These are phyloP conservation scores for Peniophora sp. DNA, from an alignment of 1,284 basidiomycete genomes.

Conservation along the genomic window DNA sequence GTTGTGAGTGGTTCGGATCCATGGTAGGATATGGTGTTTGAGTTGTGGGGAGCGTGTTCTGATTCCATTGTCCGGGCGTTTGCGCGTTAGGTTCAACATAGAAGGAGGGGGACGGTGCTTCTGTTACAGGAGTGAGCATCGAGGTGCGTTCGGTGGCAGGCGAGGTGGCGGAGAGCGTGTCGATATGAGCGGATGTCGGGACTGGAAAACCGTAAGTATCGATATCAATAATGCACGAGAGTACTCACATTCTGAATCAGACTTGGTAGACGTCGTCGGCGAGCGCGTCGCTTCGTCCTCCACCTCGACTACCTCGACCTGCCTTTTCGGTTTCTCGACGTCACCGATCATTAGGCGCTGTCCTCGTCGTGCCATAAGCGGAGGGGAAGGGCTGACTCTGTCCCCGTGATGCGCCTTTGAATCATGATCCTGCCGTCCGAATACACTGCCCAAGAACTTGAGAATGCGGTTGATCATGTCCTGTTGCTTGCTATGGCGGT, in stretches of 20 bases:
- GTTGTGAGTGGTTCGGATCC: conserved; percentile 1
- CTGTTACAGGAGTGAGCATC: neutral
- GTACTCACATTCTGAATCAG: conserved; percentile 9
- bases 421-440: conserved; percentile 52
- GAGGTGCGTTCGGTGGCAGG: neutral
- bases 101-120: conserved; percentile 1
- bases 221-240: neutral
- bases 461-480: conserved; percentile 97
- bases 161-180: neutral
- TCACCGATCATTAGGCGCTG: conserved; percentile 65
- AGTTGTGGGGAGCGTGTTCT: neutral
- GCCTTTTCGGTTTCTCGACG: conserved; percentile 28
- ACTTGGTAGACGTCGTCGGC: conserved; percentile 10
- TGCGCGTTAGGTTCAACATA: neutral
- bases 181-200: neutral
- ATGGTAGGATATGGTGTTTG: neutral
- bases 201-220: neutral
- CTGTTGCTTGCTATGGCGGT: conserved; percentile 84
- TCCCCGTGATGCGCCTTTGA: conserved; percentile 35
- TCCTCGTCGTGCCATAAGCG: conserved; percentile 42
- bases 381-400: conserved; percentile 22
- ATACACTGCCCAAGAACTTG: conserved; percentile 89
- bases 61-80: neutral
- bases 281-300: conserved; percentile 28
- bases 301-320: conserved; percentile 28